phyloP scores from a whole-genome alignment of 1,284 basidiomycete species.

The Lentinus polychrous region DNA sequence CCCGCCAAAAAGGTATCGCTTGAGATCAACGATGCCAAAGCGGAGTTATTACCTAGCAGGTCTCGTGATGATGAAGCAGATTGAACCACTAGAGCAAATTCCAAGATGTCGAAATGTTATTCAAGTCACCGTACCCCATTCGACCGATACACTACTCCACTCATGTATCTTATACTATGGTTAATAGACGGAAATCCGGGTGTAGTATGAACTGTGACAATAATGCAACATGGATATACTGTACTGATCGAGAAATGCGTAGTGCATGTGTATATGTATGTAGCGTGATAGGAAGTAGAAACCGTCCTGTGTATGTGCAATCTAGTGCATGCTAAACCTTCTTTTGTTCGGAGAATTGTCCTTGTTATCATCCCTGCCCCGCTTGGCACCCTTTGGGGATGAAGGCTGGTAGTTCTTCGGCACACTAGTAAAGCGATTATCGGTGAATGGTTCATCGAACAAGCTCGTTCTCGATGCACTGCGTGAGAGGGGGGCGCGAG shows the following conservation, averaged over 20 bases:
- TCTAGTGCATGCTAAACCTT: neutral
- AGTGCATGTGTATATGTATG: no score
- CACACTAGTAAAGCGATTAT: neutral
- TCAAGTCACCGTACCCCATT: no score
- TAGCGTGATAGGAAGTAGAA: no score
- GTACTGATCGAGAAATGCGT: no score
- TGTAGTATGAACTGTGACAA: no score
- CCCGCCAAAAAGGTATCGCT: slow-evolving; percentile 7
- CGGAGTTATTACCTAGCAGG: slow-evolving; percentile 9
- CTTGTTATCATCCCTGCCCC: neutral
- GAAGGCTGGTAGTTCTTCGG: neutral
- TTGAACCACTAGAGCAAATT: no score
- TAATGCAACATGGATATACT: no score
- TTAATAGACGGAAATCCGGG: no score
- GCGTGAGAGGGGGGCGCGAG: neutral
- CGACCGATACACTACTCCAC: no score
- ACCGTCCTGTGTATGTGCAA: no score
- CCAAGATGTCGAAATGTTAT: no score
- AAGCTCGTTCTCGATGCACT: neutral
- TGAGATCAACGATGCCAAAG: slow-evolving; percentile 10
- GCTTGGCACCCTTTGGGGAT: neutral
- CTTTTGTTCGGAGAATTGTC: neutral
- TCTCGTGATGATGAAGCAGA: neutral
- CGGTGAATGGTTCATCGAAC: neutral
- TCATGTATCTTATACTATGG: no score